These are phyloP conservation scores for Globisporangium polare DNA, from an alignment of 352 stramenopile species.

Conservation along the genomic window DNA sequence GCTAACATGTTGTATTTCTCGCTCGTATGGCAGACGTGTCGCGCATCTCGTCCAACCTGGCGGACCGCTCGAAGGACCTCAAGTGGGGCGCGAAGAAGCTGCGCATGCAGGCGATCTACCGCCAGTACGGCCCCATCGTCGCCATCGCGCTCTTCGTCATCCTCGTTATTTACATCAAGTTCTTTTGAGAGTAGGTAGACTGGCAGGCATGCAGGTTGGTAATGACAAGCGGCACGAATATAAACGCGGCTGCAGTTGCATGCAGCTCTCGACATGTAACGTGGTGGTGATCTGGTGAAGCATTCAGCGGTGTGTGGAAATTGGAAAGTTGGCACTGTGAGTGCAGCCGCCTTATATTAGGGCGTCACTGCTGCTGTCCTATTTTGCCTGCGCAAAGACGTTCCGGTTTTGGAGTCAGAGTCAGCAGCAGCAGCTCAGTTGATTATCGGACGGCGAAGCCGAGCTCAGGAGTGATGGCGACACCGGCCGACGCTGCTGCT, in stretches of 20 bases:
- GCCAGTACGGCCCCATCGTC: conserved; percentile 82
- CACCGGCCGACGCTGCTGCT: neutral
- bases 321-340: no score
- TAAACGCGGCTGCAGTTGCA: neutral
- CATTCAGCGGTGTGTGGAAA: no score
- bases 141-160: conserved; percentile 80
- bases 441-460: neutral
- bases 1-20: neutral
- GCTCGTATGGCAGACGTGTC: conserved; percentile 67
- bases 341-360: no score
- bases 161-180: conserved; percentile 90
- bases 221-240: neutral
- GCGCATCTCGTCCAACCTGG: conserved; percentile 87
- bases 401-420: no score
- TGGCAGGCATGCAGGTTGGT: neutral
- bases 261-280: no score
- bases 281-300: no score
- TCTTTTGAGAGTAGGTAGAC: conserved; percentile 53
- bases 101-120: conserved; percentile 86
- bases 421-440: neutral
- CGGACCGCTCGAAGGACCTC: conserved; percentile 94
- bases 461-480: neutral
- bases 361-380: no score
- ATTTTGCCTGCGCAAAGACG: no score
- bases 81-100: conserved; percentile 97